phyloP scores from a whole-genome alignment of 2,329 filamentous ascomycete species.

The Botrytis fabae region DNA sequence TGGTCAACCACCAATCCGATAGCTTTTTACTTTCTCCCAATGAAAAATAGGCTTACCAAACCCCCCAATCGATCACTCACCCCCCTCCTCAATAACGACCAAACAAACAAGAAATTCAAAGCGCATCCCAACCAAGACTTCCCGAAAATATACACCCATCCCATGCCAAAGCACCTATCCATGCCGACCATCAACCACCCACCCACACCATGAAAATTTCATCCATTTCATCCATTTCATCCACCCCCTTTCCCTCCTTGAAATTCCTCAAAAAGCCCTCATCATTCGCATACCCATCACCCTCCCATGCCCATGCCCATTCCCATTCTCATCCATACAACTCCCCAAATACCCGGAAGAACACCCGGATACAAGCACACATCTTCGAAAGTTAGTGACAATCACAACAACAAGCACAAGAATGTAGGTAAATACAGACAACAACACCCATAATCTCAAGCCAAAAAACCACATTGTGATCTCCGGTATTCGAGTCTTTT shows the following conservation, averaged over 20 bases:
- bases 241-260: rapidly evolving
- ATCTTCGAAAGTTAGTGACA: neutral
- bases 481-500: neutral
- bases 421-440: neutral
- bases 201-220: neutral
- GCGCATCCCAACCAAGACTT: neutral
- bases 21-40: neutral
- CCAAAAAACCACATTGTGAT: neutral
- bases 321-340: neutral
- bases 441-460: neutral
- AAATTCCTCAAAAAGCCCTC: neutral
- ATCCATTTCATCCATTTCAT: neutral
- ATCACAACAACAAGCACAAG: neutral
- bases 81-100: neutral
- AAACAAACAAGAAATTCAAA: neutral
- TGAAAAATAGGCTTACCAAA: neutral
- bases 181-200: neutral
- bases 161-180: neutral
- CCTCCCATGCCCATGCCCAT: too few relatives aligned
- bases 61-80: neutral
- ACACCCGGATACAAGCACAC: rapidly evolving
- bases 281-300: rapidly evolving
- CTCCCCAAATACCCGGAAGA: too few relatives aligned
- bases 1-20: neutral
- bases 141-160: neutral